A percentile compares a stretch with the other conserved stretches of the same genome.
These are phyloP conservation scores for Diaporthe helianthi DNA, from an alignment of 2,329 filamentous ascomycete species.

Conservation along the genomic window DNA sequence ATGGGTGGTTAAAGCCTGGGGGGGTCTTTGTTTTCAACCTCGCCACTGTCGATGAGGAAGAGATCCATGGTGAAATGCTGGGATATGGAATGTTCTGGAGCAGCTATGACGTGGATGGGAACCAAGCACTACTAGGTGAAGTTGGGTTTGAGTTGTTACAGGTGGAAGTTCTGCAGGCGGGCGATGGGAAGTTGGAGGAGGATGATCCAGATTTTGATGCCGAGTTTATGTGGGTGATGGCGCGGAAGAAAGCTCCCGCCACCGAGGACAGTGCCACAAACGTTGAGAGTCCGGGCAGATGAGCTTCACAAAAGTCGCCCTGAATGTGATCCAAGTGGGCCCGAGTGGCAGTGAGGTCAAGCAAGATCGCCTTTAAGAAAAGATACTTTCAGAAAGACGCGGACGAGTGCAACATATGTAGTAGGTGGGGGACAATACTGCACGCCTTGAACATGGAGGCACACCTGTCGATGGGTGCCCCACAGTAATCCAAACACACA, in stretches of 20 bases:
- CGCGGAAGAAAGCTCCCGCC: neutral
- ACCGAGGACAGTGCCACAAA: neutral
- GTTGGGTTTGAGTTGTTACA: neutral
- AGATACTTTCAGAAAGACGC: no score
- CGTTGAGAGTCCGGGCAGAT: neutral
- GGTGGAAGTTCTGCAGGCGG: neutral
- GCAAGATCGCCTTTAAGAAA: no score
- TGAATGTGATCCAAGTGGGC: neutral
- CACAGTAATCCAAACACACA: no score
- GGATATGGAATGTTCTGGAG: neutral
- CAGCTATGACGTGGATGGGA: neutral
- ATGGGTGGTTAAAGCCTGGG: neutral
- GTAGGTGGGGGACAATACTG: no score
- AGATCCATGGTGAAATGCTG: neutral
- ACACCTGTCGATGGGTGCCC: no score
- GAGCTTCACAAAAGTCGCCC: neutral
- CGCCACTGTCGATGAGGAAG: neutral
- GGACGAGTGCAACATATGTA: no score
- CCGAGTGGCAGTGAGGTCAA: no score
- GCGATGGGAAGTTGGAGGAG: neutral
- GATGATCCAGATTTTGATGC: neutral
- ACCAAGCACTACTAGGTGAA: neutral
- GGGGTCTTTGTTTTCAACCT: neutral
- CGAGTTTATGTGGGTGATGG: neutral
- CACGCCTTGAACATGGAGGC: no score